Evolutionary conservation across 106 monocot genomes (phyloP).

Genomic region (Platanthera zijinensis): DNA sequence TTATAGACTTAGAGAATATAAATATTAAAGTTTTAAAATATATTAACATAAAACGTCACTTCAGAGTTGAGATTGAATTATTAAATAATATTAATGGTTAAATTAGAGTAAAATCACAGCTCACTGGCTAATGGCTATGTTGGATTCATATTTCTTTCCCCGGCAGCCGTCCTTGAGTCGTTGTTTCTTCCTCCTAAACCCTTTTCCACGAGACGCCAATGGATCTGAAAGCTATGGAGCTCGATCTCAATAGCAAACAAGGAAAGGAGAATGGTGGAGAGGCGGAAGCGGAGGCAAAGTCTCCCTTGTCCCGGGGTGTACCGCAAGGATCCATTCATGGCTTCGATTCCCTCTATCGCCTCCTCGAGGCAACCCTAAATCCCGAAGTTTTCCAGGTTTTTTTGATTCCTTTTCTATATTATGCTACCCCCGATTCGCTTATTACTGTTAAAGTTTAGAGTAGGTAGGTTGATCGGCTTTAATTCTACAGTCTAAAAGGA

Average conservation of each 20-base stretch:
- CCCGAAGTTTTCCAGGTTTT: conserved; percentile 66
- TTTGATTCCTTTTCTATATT: neutral
- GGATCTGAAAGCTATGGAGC: neutral
- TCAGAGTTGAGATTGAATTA: no score
- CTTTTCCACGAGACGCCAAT: neutral
- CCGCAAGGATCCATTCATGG: conserved; percentile 69
- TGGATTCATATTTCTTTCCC: no score
- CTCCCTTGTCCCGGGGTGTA: neutral
- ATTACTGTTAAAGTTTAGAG: neutral
- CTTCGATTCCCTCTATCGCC: conserved; percentile 78
- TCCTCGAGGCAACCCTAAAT: conserved; percentile 57
- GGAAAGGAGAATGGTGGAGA: conserved; percentile 1
- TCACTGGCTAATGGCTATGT: no score
- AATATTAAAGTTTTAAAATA: no score
- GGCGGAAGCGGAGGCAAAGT: neutral
- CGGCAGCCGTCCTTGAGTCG: neutral
- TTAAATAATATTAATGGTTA: no score
- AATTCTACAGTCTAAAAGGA: neutral
- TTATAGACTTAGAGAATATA: no score
- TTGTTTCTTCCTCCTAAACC: neutral
- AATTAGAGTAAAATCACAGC: no score
- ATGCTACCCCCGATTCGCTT: neutral
- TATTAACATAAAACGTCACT: no score
- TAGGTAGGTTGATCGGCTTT: neutral
- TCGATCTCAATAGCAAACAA: no score